Conservation (phyloP, 805 yeast species). For the Zygosaccharomyces lentus region DNA sequence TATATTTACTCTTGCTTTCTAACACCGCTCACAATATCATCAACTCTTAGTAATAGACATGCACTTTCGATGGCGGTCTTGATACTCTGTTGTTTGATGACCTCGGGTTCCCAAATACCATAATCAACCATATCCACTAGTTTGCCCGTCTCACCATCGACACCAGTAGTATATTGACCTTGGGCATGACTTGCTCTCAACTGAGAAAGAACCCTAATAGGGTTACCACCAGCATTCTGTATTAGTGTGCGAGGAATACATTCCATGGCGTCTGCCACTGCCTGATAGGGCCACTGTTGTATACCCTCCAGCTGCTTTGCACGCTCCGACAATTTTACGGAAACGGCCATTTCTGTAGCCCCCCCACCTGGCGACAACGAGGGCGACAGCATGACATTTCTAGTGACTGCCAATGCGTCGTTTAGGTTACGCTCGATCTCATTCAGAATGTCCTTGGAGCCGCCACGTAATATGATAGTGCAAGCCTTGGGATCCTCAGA, state of each 20-base stretch:
- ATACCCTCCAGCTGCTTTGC: conserved; percentile 93
- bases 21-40: conserved; percentile 95
- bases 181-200: conserved; percentile 95
- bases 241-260: conserved; percentile 96
- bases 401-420: conserved; percentile 97
- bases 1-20: conserved; percentile 45
- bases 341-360: conserved; percentile 98
- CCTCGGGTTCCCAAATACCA: conserved; percentile 99
- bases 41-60: conserved; percentile 88
- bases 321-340: conserved; percentile 80
- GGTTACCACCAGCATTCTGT: conserved; percentile 97
- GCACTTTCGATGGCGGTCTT: conserved; percentile 99
- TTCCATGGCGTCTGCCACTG: conserved; percentile 98
- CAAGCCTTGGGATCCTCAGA: conserved; percentile 90
- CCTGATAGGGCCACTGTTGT: conserved; percentile 98
- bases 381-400: conserved; percentile 93
- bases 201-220: conserved; percentile 83
- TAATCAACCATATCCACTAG: conserved; percentile 92
- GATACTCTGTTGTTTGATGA: conserved; percentile 90
- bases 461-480: conserved; percentile 88
- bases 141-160: conserved; percentile 92
- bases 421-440: conserved; percentile 96
- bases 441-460: conserved; percentile 91
- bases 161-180: conserved; percentile 80
- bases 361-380: conserved; percentile 98